A percentile compares a stretch with the other conserved stretches of the same genome.
These are phyloP conservation scores for Hericium rajendrae DNA, from an alignment of 768 basidiomycete species.

Conservation along the genomic window DNA sequence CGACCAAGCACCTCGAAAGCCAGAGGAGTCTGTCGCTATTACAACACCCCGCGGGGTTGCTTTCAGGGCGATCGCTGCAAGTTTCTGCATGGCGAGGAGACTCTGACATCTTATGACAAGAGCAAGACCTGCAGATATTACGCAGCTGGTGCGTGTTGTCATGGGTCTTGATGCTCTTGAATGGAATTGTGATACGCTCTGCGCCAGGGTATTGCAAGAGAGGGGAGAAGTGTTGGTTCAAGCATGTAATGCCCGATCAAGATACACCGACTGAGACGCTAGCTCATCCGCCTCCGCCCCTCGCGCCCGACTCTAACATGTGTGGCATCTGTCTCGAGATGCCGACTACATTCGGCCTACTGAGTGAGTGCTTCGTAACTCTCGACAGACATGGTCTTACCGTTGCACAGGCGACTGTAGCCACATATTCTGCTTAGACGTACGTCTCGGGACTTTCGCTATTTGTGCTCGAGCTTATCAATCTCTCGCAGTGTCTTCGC, in stretches of 20 bases:
- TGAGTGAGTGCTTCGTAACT: conserved; percentile 32
- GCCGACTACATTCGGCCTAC: conserved; percentile 57
- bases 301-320: conserved; percentile 34
- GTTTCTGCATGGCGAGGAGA: conserved; percentile 56
- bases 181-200: too few species aligned
- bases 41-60: conserved; percentile 55
- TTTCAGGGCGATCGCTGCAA: conserved; percentile 62
- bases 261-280: neutral
- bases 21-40: conserved; percentile 64
- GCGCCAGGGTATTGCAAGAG: conserved; percentile 57
- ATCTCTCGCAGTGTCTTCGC: conserved; percentile 52
- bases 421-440: conserved; percentile 69
- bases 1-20: conserved; percentile 63
- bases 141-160: conserved; percentile 35
- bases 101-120: conserved; percentile 61
- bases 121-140: conserved; percentile 62
- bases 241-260: conserved; percentile 33
- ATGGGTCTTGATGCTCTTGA: too few species aligned
- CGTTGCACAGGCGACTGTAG: conserved; percentile 50
- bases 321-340: conserved; percentile 74
- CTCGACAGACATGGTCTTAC: neutral
- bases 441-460: conserved; percentile 22
- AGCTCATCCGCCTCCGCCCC: conserved; percentile 5
- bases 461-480: neutral
- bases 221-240: conserved; percentile 70